phyloP scores from a whole-genome alignment of 2,329 filamentous ascomycete genomes.

The Aspergillus quadrilineatus region DNA sequence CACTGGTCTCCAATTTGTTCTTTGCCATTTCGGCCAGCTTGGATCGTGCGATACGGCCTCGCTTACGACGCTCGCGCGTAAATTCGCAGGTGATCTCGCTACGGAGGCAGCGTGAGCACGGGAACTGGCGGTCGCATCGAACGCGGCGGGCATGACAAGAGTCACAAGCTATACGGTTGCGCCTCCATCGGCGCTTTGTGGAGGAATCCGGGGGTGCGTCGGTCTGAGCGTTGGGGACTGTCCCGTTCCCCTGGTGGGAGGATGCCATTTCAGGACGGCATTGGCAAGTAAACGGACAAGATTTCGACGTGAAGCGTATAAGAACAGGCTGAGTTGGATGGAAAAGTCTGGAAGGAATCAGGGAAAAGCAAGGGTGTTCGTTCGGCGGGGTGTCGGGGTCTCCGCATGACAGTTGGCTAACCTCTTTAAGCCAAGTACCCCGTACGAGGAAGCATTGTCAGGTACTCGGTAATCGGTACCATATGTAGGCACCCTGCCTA shows the following conservation, averaged over 20 bases:
- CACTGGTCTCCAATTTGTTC: background rate
- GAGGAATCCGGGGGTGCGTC: conserved; percentile 19
- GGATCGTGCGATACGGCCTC: conserved; percentile 74
- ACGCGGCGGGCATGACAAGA: conserved; percentile 92
- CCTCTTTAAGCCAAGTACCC: background rate
- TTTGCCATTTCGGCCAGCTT: conserved; percentile 60
- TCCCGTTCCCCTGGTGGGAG: conserved; percentile 33
- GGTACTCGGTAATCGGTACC: too few relatives aligned
- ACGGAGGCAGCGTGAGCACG: conserved; percentile 89
- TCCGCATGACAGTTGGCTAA: background rate
- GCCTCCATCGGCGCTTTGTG: conserved; percentile 38
- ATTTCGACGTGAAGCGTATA: background rate
- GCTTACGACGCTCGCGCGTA: conserved; percentile 86
- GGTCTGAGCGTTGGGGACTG: conserved; percentile 13
- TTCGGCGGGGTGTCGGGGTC: background rate
- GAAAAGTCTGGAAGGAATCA: background rate
- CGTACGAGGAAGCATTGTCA: background rate
- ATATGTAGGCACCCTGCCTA: too few relatives aligned
- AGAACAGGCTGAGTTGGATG: background rate
- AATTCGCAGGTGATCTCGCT: conserved; percentile 71
- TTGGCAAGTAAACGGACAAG: conserved; percentile 13
- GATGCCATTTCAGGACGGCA: conserved; percentile 34
- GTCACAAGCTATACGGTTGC: conserved; percentile 67
- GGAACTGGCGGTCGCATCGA: conserved; percentile 88
- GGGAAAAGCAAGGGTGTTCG: conserved; percentile 4